Base-by-base conservation (phyloP, 441 rosid species). In the Syzygium syzygioides region DNA sequence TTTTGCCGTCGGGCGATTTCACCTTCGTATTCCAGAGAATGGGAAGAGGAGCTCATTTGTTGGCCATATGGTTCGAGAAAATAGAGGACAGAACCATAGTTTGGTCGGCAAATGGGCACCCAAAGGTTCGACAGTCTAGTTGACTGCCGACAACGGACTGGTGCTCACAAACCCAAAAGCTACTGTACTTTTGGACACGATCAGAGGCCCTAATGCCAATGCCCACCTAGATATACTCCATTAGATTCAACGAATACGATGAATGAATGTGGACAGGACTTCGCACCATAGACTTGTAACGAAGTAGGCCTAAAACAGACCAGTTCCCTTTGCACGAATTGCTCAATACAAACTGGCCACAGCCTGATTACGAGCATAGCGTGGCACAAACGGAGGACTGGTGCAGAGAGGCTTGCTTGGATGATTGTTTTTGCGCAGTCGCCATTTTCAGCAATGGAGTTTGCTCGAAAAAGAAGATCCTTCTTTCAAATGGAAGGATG, bases 391-490 rank as follows among this genome's bases (percentile, higher is more conserved):
- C 14, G 4, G 62, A 57, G 62, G 62, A 57, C n/a, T 4, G 62
- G 6, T 25, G 62, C 62, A 10, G 14, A 57, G 14, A 57, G 62
- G 62, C 6, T 25, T 57, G 62, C n/a, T 57, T 57, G n/a, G 62
- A 3, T 25, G 62, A 57, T 57, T 57, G n/a, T 57, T 57, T 57
- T 25, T 57, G 62, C 6, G 62, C 62, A 57, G 3, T 25, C 4
- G 14, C 14, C 4, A 11, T 25, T 57, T 57, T 57, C 14, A 3
- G 14, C 1, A 1, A 4, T 6, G 28, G 28, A 57, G 25, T 4
- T 57, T 57, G 62, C 32, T 93, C 90, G 92, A 94, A 90, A 92
- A 94, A 92, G 90, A 89, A 90, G 86, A 80, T 88, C 90, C 93
- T 93, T 53, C 89, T 92, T 88, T 88, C 91, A 60, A 93, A 91